Evolutionary conservation across 768 basidiomycete genomes (phyloP).

Genomic region (Mycena capillaripes): DNA sequence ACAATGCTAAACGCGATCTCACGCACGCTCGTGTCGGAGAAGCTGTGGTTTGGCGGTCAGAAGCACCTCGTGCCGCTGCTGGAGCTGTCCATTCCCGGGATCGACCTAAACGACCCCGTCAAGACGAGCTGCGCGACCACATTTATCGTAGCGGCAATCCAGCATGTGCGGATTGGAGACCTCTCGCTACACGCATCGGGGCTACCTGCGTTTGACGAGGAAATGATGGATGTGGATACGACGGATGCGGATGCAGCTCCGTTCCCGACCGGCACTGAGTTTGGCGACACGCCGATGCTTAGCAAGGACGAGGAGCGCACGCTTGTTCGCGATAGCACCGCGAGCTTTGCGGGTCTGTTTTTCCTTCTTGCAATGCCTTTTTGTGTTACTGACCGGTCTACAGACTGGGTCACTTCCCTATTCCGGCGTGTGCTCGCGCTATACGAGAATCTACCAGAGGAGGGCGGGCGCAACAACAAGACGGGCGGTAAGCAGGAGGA

Average conservation of each 20-base stretch:
- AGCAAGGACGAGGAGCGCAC: conserved; percentile 78
- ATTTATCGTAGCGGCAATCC: conserved; percentile 81
- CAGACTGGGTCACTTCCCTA: conserved; percentile 87
- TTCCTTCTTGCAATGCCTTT: conserved; percentile 2
- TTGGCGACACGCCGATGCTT: conserved; percentile 55
- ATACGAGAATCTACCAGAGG: conserved; percentile 95
- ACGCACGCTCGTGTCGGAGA: conserved; percentile 82
- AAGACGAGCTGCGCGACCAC: conserved; percentile 87
- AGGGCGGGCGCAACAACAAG: conserved; percentile 88
- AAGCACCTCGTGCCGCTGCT: conserved; percentile 90
- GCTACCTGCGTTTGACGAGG: conserved; percentile 66
- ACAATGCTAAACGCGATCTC: conserved; percentile 86
- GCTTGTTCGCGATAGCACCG: conserved; percentile 82
- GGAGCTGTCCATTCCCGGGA: conserved; percentile 91
- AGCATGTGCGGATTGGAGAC: conserved; percentile 85
- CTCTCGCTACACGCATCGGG: conserved; percentile 74
- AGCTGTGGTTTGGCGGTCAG: conserved; percentile 87
- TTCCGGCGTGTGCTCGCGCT: conserved; percentile 85
- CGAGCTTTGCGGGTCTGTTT: conserved; percentile 77
- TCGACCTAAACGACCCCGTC: conserved; percentile 88
- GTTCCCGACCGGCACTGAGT: conserved; percentile 68
- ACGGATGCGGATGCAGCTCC: conserved; percentile 53
- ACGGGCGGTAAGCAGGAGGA: conserved; percentile 91
- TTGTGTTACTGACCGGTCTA: background rate
- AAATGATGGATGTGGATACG: conserved; percentile 67